These are phyloP conservation scores for Grifola frondosa DNA, from an alignment of 1,284 basidiomycete genomes.

Conservation along the genomic window DNA sequence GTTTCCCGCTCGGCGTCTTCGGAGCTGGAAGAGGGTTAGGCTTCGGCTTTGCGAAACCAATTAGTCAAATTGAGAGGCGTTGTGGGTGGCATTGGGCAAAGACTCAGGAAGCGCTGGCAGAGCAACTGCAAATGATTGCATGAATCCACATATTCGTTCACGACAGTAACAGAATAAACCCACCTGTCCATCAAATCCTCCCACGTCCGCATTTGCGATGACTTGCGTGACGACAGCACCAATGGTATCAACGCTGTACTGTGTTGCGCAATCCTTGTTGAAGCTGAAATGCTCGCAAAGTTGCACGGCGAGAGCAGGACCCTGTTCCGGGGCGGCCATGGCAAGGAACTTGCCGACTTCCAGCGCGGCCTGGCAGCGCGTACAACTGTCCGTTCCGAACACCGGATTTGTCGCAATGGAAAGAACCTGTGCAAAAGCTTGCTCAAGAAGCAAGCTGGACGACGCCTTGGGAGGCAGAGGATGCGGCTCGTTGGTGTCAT, in stretches of 20 bases:
- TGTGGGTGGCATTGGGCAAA: constrained; percentile 52
- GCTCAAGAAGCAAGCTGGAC: constrained; percentile 41
- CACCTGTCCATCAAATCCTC: constrained; percentile 70
- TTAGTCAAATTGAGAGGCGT: constrained; percentile 50
- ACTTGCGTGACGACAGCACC: constrained; percentile 70
- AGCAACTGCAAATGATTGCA: constrained; percentile 49
- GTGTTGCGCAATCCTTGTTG: constrained; percentile 49
- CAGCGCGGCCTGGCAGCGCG: constrained; percentile 60
- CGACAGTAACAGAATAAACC: constrained; percentile 21
- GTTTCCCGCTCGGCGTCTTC: constrained; percentile 58
- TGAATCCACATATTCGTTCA: background rate
- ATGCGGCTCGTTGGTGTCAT: constrained; percentile 63
- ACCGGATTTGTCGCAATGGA: constrained; percentile 50
- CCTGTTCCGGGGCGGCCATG: constrained; percentile 61
- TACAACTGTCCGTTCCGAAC: constrained; percentile 54
- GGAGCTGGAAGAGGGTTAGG: constrained; percentile 59
- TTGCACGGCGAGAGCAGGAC: constrained; percentile 55
- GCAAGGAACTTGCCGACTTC: constrained; percentile 68
- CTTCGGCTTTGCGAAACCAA: constrained; percentile 69
- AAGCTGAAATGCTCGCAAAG: constrained; percentile 64
- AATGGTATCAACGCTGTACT: constrained; percentile 46
- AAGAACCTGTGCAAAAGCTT: constrained; percentile 54
- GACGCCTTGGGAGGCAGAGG: constrained; percentile 58
- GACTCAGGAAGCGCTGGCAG: constrained; percentile 52
- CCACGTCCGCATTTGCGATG: constrained; percentile 61